Conservation (phyloP, 768 basidiomycete genomes). For the Phaeotremella skinneri region DNA sequence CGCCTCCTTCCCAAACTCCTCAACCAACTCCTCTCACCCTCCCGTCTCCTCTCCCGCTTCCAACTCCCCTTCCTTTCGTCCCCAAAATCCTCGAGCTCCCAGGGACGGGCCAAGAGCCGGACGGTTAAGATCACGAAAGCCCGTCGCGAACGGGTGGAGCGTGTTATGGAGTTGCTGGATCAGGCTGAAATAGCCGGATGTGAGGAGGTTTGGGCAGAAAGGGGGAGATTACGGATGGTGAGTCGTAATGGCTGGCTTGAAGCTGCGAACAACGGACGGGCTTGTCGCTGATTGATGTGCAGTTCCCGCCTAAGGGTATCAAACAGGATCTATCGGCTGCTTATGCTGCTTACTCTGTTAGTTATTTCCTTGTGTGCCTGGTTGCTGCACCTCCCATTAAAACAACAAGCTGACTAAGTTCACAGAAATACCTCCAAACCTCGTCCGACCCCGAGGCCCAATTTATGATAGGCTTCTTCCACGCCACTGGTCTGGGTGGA, state of each 20-base stretch:
- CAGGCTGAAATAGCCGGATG: constrained; percentile 37
- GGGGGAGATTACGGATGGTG: constrained; percentile 39
- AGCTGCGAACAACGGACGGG: constrained; percentile 7
- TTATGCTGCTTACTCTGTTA: constrained; percentile 38
- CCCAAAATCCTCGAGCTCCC: not conserved
- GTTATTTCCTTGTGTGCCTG: constrained; percentile 56
- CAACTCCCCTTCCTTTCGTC: constrained; percentile 6
- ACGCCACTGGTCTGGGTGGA: constrained; percentile 70
- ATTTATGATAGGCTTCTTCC: constrained; percentile 78
- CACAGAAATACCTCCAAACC: constrained; percentile 40
- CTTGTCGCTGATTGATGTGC: not conserved
- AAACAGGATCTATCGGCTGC: constrained; percentile 39
- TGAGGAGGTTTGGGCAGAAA: constrained; percentile 21
- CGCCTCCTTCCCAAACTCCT: constrained; percentile 36
- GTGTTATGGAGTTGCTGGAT: constrained; percentile 24
- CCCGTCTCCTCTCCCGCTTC: constrained; percentile 17
- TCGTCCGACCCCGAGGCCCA: constrained; percentile 87
- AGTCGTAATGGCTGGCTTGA: constrained; percentile 23
- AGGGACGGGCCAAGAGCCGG: constrained; percentile 5
- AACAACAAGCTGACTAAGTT: constrained; percentile 53
- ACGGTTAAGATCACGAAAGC: constrained; percentile 18
- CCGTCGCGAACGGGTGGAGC: constrained; percentile 30
- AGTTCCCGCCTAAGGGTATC: constrained; percentile 47
- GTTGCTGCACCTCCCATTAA: constrained; percentile 65
- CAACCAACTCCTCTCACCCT: constrained; percentile 29